Evolutionary conservation across 2,329 filamentous ascomycete species (phyloP), one percentile per base, ranked within the genome.

Genomic region (Xylogone sp.): DNA sequence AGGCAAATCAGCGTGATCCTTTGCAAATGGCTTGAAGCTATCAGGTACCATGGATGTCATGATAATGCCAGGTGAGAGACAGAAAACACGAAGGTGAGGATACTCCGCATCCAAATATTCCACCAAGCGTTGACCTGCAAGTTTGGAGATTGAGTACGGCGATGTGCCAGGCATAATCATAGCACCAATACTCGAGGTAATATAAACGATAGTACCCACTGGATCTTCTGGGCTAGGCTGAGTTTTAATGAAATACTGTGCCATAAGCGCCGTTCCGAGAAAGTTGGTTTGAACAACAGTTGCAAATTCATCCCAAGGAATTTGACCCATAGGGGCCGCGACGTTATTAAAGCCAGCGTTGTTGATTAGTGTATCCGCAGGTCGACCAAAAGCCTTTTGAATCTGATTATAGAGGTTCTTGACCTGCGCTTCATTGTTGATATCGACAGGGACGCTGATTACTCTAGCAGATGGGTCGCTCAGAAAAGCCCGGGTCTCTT

Each of bases 1-100:
- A 1, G 65, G 62, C 39, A 70, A 56, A 2, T 55, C 59, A 1
- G 48, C 59, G 46, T 65, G 65, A 52, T 69, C 68, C 39, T 62
- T 63, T 1, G 66, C 64, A 48, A 64, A 69, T 2, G 73, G 65
- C 1, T 62, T 61, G 12, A 58, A 66, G 0, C 45, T 13, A 0
- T 51, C 50, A 0, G 43, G 42, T 2, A 70, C 67, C 49, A 78
- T 62, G 24, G 74, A 72, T 0, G 75, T 79, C 56, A 61, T 62
- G 1, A 75, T 68, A 13, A 67, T 69, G 2, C 76, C 77, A 1
- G 76, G 76, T 59, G 79, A 74, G 3, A 77, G 68, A n/a, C 68
- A 68, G 9, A 77, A 58, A 1, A 77, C 54, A 0, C 72, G 72
- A 44, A 75, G 59, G 9, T 68, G 63, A 8, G 58, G 59, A 55